These are phyloP conservation scores for Phaeosphaeriaceae sp. DNA, from an alignment of 2,329 filamentous ascomycete genomes.

Conservation along the genomic window DNA sequence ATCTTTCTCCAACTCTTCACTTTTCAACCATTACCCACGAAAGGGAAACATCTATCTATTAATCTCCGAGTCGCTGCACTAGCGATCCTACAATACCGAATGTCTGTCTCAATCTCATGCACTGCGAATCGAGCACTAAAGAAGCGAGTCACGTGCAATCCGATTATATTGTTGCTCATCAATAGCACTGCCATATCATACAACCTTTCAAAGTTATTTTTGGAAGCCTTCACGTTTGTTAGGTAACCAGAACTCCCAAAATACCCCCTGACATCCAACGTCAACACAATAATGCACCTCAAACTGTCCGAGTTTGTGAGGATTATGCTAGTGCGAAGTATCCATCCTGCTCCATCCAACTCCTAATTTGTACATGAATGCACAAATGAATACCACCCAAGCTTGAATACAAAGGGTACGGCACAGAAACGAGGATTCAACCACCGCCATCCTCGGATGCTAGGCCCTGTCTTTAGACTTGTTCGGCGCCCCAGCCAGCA, in stretches of 20 bases:
- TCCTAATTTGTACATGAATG: constrained; percentile 20
- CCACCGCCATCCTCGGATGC: constrained; percentile 33
- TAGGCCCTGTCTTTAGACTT: constrained; percentile 49
- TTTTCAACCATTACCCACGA: not conserved
- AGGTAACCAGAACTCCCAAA: not conserved
- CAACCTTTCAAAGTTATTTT: constrained; percentile 5
- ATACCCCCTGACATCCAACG: not conserved
- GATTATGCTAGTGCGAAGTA: constrained; percentile 1
- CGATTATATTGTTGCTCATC: constrained; percentile 6
- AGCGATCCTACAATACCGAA: constrained; percentile 4
- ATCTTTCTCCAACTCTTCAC: not conserved
- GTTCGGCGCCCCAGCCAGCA: constrained; percentile 60
- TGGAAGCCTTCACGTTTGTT: not conserved
- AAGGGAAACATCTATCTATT: not conserved
- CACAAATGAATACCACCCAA: constrained; percentile 5
- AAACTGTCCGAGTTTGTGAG: not conserved
- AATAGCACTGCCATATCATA: constrained; percentile 17
- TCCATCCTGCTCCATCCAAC: constrained; percentile 9
- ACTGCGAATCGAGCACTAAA: constrained; percentile 31
- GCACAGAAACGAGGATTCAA: constrained; percentile 25
- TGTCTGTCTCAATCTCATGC: constrained; percentile 22
- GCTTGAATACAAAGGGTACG: not conserved
- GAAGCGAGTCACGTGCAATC: constrained; percentile 26
- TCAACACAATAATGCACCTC: not conserved
- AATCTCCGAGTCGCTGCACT: constrained; percentile 4